Conservation (phyloP, 78 protist species). For the Dictyostelium firmibasis region DNA sequence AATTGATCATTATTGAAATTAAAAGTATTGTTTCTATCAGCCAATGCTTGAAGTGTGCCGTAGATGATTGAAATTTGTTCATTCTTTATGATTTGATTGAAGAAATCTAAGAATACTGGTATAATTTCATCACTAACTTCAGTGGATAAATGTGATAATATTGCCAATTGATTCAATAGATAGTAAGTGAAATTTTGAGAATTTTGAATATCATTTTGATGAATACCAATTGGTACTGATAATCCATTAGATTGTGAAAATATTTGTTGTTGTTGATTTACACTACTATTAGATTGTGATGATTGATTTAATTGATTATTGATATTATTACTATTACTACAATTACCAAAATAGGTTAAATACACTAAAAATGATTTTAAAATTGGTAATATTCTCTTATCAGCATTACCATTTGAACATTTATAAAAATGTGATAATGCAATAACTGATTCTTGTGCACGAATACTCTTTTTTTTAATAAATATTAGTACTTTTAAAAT, state of each 20-base stretch:
- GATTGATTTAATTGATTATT: background rate
- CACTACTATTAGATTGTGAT: background rate
- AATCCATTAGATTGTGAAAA: slow-evolving; percentile 15
- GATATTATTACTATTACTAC: background rate
- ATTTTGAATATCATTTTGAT: slow-evolving; percentile 35
- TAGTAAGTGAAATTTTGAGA: slow-evolving; percentile 57
- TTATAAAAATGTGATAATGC: slow-evolving; percentile 64
- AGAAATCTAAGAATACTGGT: slow-evolving; percentile 35
- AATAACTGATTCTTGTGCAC: slow-evolving; percentile 78
- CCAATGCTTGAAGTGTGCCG: slow-evolving; percentile 54
- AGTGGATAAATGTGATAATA: slow-evolving; percentile 17
- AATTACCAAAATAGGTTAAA: slow-evolving; percentile 23
- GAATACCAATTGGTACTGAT: background rate
- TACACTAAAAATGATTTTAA: slow-evolving; percentile 34
- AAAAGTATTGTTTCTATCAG: slow-evolving; percentile 2
- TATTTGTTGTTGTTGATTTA: background rate
- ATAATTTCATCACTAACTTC: slow-evolving; percentile 5
- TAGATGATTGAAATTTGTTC: slow-evolving; percentile 20
- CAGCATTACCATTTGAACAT: slow-evolving; percentile 47
- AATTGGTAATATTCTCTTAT: slow-evolving; percentile 20
- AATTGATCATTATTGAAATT: slow-evolving; percentile 39
- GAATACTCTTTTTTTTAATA: slow-evolving; percentile 58
- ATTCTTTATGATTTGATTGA: background rate
- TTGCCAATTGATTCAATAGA: slow-evolving; percentile 30
- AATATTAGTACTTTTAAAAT: too few relatives aligned